Conservation (phyloP, 2,329 filamentous ascomycete species). For the Fusarium nanum region DNA sequence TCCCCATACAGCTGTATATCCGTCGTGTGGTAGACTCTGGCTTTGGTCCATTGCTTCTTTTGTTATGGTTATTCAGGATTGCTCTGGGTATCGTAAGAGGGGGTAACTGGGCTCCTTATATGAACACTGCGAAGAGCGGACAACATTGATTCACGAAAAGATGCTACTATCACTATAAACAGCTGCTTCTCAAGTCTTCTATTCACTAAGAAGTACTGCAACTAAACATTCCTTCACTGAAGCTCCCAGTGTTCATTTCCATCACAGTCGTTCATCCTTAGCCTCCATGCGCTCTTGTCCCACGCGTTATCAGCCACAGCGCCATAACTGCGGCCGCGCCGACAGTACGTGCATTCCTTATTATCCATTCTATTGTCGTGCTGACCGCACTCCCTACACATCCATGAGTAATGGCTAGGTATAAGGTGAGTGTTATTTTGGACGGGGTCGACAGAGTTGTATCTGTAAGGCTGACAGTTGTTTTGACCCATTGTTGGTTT, state of each 20-base stretch:
- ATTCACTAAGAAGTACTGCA: background rate
- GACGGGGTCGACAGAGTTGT: background rate
- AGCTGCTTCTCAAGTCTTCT: too few relatives aligned
- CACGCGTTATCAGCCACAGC: too few relatives aligned
- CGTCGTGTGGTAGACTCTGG: too few relatives aligned
- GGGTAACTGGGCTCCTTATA: background rate
- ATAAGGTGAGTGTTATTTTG: background rate
- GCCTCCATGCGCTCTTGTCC: background rate
- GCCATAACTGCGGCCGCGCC: too few relatives aligned
- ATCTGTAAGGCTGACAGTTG: background rate
- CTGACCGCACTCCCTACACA: too few relatives aligned
- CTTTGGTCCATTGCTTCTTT: too few relatives aligned
- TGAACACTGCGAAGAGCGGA: background rate
- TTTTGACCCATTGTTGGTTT: background rate
- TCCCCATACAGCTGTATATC: too few relatives aligned
- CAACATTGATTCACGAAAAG: background rate
- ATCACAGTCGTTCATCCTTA: accelerated
- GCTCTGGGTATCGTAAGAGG: too few relatives aligned
- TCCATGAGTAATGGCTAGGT: too few relatives aligned
- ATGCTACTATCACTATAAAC: background rate
- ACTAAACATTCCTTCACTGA: background rate
- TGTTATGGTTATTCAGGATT: too few relatives aligned
- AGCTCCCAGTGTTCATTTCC: background rate
- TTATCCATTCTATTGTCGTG: accelerated
- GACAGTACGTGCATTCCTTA: too few relatives aligned